phyloP scores from a whole-genome alignment of 139 green algal genomes.

The Coccomyxa sp. region DNA sequence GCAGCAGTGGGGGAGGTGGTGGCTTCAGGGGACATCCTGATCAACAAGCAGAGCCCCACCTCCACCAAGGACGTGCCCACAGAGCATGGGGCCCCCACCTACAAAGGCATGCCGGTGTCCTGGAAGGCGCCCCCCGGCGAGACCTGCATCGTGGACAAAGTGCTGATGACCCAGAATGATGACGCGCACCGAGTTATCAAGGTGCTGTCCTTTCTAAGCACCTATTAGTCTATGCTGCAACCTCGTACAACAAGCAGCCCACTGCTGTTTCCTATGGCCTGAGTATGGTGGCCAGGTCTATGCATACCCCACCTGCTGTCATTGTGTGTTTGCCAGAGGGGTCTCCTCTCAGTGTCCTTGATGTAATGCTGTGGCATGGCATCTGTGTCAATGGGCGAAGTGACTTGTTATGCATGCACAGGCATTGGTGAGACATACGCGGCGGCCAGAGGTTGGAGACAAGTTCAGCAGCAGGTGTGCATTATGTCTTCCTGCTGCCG shows the following conservation, averaged over 20 bases:
- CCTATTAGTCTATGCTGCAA: too few relatives aligned
- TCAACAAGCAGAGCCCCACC: constrained; percentile 90
- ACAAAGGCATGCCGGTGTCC: constrained; percentile 41
- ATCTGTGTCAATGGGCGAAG: too few relatives aligned
- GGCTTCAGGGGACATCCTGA: constrained; percentile 63
- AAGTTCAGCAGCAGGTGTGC: constrained; percentile 95
- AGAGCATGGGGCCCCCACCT: constrained; percentile 10
- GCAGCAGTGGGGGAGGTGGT: constrained; percentile 80
- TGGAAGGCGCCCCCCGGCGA: constrained; percentile 75
- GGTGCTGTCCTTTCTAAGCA: too few relatives aligned
- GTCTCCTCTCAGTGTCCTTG: too few relatives aligned
- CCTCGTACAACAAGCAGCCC: too few relatives aligned
- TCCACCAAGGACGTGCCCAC: constrained; percentile 74
- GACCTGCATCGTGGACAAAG: constrained; percentile 86
- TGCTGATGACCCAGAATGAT: constrained; percentile 94
- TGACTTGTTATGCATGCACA: too few relatives aligned
- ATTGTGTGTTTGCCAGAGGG: not conserved
- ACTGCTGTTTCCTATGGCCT: too few relatives aligned
- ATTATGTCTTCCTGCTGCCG: too few relatives aligned
- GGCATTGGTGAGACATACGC: constrained; percentile 86
- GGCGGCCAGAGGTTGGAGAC: constrained; percentile 93
- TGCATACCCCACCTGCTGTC: too few relatives aligned
- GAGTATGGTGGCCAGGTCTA: too few relatives aligned
- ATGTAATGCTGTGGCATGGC: too few relatives aligned
- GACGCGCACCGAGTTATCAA: constrained; percentile 86